A percentile compares a stretch with the other conserved stretches of the same genome.
These are phyloP conservation scores for Claviceps quebecensis DNA, from an alignment of 2,329 filamentous ascomycete species.

Conservation along the genomic window DNA sequence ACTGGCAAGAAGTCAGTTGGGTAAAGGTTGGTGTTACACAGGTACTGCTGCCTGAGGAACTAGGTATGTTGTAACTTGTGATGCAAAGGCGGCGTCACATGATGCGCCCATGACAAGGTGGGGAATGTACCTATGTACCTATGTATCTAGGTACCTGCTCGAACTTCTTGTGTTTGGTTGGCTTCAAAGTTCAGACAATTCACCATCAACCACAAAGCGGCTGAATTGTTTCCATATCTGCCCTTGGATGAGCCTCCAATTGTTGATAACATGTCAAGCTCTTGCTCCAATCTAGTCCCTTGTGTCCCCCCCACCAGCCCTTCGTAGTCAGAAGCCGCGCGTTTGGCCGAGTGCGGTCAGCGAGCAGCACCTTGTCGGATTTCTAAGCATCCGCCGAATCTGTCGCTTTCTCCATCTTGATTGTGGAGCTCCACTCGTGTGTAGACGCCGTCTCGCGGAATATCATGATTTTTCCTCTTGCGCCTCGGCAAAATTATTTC, in stretches of 20 bases:
- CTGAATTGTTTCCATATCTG: not conserved
- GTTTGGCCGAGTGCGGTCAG: not conserved
- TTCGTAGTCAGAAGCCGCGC: not conserved
- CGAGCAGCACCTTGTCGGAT: conserved; percentile 3
- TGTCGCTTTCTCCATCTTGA: conserved; percentile 3
- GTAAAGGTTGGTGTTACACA: too few species aligned
- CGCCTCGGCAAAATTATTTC: not conserved
- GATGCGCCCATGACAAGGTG: too few species aligned
- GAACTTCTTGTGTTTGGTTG: too few species aligned
- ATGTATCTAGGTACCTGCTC: too few species aligned
- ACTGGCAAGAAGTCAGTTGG: too few species aligned
- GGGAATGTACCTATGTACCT: too few species aligned
- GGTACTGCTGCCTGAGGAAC: too few species aligned
- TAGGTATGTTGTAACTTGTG: too few species aligned
- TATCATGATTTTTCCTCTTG: not conserved
- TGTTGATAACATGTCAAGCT: not conserved
- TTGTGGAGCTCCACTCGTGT: conserved; percentile 5
- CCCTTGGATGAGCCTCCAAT: not conserved
- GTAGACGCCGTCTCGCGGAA: not conserved
- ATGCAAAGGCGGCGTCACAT: too few species aligned
- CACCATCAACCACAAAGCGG: too few species aligned
- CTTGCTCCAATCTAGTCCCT: not conserved
- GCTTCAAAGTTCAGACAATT: too few species aligned
- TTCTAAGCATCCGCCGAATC: conserved; percentile 7
- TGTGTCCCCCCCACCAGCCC: not conserved